Conservation (phyloP, 176 grass and related monocot species). For the Secale cereale region DNA sequence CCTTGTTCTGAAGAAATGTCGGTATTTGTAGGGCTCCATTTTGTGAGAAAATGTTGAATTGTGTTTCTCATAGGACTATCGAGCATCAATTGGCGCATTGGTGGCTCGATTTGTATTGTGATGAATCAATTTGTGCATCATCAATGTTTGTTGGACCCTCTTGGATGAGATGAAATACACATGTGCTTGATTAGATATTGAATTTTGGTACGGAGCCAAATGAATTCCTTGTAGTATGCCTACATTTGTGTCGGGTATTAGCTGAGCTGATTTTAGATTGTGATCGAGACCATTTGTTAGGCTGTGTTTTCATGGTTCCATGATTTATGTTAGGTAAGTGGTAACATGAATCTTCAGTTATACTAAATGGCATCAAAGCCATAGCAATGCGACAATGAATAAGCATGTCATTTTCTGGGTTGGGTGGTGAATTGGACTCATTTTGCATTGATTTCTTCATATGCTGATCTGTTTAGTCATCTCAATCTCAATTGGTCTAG, state of each 20-base stretch:
- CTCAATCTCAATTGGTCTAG: not conserved
- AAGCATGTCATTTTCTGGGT: not conserved
- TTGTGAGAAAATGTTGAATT: not conserved
- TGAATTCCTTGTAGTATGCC: not conserved
- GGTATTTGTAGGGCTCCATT: not conserved
- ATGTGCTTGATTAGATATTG: not conserved
- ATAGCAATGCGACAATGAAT: not conserved
- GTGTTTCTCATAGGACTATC: not conserved
- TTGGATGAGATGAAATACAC: not conserved
- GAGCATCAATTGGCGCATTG: not conserved
- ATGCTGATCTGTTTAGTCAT: not conserved
- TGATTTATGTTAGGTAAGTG: not conserved
- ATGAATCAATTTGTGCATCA: not conserved
- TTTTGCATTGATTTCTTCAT: slow-evolving; percentile 3
- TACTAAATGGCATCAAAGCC: not conserved
- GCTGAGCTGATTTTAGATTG: not conserved
- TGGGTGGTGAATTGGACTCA: not conserved
- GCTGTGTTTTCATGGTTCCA: not conserved
- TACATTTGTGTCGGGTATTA: not conserved
- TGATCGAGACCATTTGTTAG: not conserved
- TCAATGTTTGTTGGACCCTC: not conserved
- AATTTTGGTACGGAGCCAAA: not conserved
- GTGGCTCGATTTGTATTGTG: not conserved
- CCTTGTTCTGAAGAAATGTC: not conserved
- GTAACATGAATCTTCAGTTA: not conserved